Evolutionary conservation across 352 stramenopile species (phyloP).

Genomic region (Thraustochytrium sp.): DNA sequence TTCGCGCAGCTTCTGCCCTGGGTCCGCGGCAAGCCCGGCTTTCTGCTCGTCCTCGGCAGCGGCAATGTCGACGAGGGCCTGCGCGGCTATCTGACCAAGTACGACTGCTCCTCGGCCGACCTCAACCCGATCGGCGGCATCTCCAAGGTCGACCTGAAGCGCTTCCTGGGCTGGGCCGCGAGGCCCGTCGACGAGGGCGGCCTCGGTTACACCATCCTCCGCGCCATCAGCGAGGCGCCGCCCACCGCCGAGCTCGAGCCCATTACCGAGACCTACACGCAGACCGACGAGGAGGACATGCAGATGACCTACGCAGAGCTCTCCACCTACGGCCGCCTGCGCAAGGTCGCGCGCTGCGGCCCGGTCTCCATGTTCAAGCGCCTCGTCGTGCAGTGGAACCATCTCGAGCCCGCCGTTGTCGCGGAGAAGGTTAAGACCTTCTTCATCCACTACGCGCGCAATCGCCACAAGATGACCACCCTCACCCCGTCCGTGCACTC

Average conservation of each 20-base stretch:
- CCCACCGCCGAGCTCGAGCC: conserved; percentile 92
- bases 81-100: conserved; percentile 99
- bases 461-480: conserved; percentile 98
- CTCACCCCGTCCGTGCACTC: conserved; percentile 96
- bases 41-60: conserved; percentile 94
- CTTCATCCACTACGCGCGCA: conserved; percentile 95
- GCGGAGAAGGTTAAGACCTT: conserved; percentile 87
- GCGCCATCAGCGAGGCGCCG: conserved; percentile 83
- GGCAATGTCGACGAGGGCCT: conserved; percentile 97
- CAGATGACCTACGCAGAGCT: conserved; percentile 98
- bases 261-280: conserved; percentile 78
- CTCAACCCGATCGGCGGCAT: conserved; percentile 97
- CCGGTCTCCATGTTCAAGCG: conserved; percentile 69
- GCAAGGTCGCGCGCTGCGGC: conserved; percentile 91
- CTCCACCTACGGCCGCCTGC: conserved; percentile 84
- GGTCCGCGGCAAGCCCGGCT: conserved; percentile 85
- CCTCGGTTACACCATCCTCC: conserved; percentile 82
- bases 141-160: conserved; percentile 90
- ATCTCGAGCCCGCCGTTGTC: conserved; percentile 56
- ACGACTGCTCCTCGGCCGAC: conserved; percentile 96
- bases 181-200: conserved; percentile 56
- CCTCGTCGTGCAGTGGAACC: conserved; percentile 61
- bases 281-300: conserved; percentile 98
- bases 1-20: conserved; percentile 95
- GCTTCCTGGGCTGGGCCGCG: conserved; percentile 81